Percentiles rank a stretch among this genome's conserved stretches.
These are phyloP conservation scores for Kickxella alabastrina DNA, from an alignment of 192 early-diverging fungal species.

Conservation along the genomic window DNA sequence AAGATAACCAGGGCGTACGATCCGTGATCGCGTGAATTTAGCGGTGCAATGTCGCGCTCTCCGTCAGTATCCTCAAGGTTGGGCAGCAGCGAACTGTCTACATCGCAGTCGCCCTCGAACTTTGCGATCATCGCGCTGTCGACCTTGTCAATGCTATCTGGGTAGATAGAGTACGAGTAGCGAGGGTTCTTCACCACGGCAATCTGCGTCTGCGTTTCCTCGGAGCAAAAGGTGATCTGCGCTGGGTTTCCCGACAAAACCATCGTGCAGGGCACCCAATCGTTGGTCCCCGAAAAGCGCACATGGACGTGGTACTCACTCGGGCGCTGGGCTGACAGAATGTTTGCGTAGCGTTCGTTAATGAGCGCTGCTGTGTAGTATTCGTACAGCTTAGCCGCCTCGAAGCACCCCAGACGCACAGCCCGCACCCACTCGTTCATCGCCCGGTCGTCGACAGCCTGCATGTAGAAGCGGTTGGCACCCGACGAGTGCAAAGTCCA, in stretches of 20 bases:
- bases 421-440: slow-evolving; percentile 69
- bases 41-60: slow-evolving; percentile 15
- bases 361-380: slow-evolving; percentile 60
- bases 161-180: slow-evolving; percentile 50
- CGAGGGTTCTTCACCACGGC: slow-evolving; percentile 33
- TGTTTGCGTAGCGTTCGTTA: slow-evolving; percentile 34
- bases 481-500: slow-evolving; percentile 68
- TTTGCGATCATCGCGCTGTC: slow-evolving; percentile 52
- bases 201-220: slow-evolving; percentile 24
- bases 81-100: slow-evolving; percentile 46
- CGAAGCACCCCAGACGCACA: slow-evolving; percentile 70
- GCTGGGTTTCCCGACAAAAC: slow-evolving; percentile 16
- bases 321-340: slow-evolving; percentile 21
- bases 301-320: slow-evolving; percentile 37
- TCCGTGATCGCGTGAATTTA: slow-evolving; percentile 39
- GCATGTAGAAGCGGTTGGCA: slow-evolving; percentile 66
- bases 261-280: slow-evolving; percentile 55
- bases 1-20: slow-evolving; percentile 51
- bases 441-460: slow-evolving; percentile 53
- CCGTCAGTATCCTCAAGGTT: slow-evolving; percentile 40
- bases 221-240: slow-evolving; percentile 29
- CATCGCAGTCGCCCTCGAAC: slow-evolving; percentile 53
- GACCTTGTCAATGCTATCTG: slow-evolving; percentile 49
- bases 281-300: slow-evolving; percentile 50
- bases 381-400: slow-evolving; percentile 70